Base-by-base conservation (phyloP, 192 early-diverging fungal species). In the Coemansia sp. region DNA sequence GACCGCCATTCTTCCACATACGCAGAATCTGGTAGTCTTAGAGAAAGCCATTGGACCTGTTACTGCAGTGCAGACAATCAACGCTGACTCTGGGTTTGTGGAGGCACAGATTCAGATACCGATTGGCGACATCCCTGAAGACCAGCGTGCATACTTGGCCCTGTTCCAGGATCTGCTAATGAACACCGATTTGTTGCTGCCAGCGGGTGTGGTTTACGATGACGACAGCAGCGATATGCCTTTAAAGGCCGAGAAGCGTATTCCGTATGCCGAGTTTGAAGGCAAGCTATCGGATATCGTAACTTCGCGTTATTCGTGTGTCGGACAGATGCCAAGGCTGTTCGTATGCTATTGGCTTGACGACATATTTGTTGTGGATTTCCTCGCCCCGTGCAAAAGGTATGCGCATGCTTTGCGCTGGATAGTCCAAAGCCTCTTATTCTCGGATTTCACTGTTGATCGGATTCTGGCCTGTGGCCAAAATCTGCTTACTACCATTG, bases 111-210 rank as follows among this genome's bases (percentile, higher is more conserved):
- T 95, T 3, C 87, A 76, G 63, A 84, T 84, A 40, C 89, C 84
- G 52, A 68, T 71, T 37, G 61, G 47, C 12, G 61, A 66, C n/a
- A 63, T 95, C 1, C 84, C 88, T 18, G 84, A 81, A 16, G 67
- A 81, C n/a, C 77, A 91, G 21, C 86, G 88, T 8, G 86, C 88
- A 12, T 92, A 87, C 77, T 62, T 94, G 42, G 85, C 88, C 11
- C 76, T 94, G 49, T 91, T 94, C 80, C 89, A 91, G 51, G 92
- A 91, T 51, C 75, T 92, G 19, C 42, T 94, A 18, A 88, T 94
- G 63, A 78, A 86, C 63, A 80, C 80, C 10, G 82, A 87, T 39
- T 54, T 88, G 37, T 45, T 65, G 18, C 76, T 87, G 12, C 86
- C 88, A 6, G 78, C 78, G 10, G 79, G 74, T n/a, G 52, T 83